phyloP scores from a whole-genome alignment of 768 basidiomycete species.

The Trametes punicea region DNA sequence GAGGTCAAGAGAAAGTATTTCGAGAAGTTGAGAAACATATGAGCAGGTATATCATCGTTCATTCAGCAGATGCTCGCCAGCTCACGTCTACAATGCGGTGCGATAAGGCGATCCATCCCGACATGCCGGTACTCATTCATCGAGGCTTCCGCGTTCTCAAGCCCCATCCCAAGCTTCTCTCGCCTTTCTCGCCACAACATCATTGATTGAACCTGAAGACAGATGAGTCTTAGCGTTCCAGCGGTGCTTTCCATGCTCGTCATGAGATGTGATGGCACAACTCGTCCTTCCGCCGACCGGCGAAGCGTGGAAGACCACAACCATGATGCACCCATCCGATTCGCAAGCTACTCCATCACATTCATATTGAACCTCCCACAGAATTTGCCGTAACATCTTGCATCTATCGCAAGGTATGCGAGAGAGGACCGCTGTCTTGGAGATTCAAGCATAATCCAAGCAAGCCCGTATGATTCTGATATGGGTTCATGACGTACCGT shows the following conservation, averaged over 20 bases:
- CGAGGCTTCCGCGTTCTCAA: not conserved
- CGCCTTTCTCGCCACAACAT: slow-evolving; percentile 5
- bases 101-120: too few relatives aligned
- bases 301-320: not conserved
- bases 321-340: not conserved
- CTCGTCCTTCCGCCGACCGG: not conserved
- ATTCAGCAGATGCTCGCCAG: too few relatives aligned
- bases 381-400: not conserved
- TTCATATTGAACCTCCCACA: not conserved
- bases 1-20: too few relatives aligned
- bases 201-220: slow-evolving; percentile 11
- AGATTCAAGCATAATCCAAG: too few relatives aligned
- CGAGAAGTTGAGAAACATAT: too few relatives aligned
- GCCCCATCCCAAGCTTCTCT: not conserved
- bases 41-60: too few relatives aligned
- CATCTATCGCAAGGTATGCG: not conserved
- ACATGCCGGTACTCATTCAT: too few relatives aligned
- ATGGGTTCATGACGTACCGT: not conserved
- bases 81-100: too few relatives aligned
- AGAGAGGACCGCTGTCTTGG: not conserved
- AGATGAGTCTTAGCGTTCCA: not conserved
- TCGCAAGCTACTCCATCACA: slow-evolving; percentile 2
- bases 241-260: not conserved
- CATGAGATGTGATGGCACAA: not conserved
- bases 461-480: too few relatives aligned